Evolutionary conservation across 2,329 filamentous ascomycete species (phyloP).

Genomic region (Coniochaeta sp.): DNA sequence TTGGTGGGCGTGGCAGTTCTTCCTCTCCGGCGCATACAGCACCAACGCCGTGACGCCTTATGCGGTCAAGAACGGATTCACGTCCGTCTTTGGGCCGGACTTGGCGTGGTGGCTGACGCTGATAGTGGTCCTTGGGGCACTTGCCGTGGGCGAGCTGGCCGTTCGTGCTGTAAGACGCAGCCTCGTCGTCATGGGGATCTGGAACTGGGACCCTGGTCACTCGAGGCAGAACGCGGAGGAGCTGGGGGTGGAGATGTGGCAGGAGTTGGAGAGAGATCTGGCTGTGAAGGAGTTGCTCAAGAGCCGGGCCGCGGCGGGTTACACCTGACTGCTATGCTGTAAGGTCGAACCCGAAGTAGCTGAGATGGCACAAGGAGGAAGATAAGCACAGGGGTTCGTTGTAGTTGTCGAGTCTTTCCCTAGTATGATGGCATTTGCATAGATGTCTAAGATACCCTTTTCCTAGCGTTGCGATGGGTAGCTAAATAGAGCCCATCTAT

Average conservation of each 20-base stretch:
- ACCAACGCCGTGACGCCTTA: conserved; percentile 43
- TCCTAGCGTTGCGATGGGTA: not conserved
- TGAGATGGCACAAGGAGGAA: not conserved
- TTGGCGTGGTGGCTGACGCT: conserved; percentile 68
- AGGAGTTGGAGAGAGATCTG: conserved; percentile 49
- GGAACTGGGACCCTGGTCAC: conserved; percentile 24
- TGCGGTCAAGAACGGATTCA: conserved; percentile 61
- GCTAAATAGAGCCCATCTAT: not conserved
- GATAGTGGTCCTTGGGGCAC: conserved; percentile 52
- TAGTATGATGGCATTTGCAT: not conserved
- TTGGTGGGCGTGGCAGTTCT: conserved; percentile 68
- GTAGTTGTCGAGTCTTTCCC: not conserved
- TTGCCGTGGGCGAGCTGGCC: conserved; percentile 58
- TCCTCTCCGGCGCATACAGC: conserved; percentile 59
- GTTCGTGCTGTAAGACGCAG: conserved; percentile 42
- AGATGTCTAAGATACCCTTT: not conserved
- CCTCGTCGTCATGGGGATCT: conserved; percentile 36
- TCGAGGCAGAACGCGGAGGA: conserved; percentile 30
- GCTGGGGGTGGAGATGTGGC: conserved; percentile 49
- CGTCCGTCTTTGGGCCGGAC: conserved; percentile 59
- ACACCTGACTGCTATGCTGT: not conserved
- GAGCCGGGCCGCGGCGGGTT: conserved; percentile 1
- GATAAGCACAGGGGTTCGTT: not conserved
- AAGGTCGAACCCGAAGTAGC: not conserved
- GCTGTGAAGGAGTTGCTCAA: conserved; percentile 32